Evolutionary conservation across 192 early-diverging fungal species (phyloP).

Genomic region (Dissophora globulifera): DNA sequence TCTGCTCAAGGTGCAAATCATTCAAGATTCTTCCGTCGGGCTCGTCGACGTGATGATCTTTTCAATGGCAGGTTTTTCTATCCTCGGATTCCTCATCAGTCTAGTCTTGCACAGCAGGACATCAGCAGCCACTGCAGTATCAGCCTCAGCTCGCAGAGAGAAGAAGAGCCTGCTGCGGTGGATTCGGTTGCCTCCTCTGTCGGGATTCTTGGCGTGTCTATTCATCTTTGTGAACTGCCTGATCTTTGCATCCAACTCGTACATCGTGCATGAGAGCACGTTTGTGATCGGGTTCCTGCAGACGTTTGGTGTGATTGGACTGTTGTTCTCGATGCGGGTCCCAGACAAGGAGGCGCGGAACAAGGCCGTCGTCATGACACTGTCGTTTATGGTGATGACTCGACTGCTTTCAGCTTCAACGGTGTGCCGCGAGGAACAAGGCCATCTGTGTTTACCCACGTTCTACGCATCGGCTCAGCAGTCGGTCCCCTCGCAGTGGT

Average conservation of each 20-base stretch:
- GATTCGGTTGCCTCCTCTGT: constrained; percentile 28
- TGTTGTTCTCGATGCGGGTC: constrained; percentile 44
- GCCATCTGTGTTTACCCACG: constrained; percentile 79
- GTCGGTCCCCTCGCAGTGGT: constrained; percentile 62
- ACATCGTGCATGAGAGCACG: constrained; percentile 88
- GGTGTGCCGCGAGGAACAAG: constrained; percentile 92
- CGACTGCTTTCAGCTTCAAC: constrained; percentile 67
- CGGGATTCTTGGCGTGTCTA: constrained; percentile 52
- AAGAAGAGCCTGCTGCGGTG: constrained; percentile 12
- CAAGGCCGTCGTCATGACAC: constrained; percentile 55
- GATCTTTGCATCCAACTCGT: constrained; percentile 89
- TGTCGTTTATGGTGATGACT: constrained; percentile 67
- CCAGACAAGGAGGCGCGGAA: constrained; percentile 36
- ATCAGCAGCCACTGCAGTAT: no score
- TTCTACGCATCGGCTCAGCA: constrained; percentile 75
- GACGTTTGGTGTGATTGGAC: constrained; percentile 66
- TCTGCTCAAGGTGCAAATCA: constrained; percentile 18
- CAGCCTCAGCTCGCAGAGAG: no score
- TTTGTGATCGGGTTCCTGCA: constrained; percentile 71
- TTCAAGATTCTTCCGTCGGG: constrained; percentile 31
- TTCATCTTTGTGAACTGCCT: constrained; percentile 68
- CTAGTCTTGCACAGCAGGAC: constrained; percentile 2
- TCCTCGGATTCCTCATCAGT: constrained; percentile 37
- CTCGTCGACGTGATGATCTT: constrained; percentile 55
- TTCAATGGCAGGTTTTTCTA: constrained; percentile 46